A percentile compares a stretch with the other conserved stretches of the same genome.
Evolutionary conservation across 1,284 basidiomycete species (phyloP).

Genomic region (Moniliophthora roreri): DNA sequence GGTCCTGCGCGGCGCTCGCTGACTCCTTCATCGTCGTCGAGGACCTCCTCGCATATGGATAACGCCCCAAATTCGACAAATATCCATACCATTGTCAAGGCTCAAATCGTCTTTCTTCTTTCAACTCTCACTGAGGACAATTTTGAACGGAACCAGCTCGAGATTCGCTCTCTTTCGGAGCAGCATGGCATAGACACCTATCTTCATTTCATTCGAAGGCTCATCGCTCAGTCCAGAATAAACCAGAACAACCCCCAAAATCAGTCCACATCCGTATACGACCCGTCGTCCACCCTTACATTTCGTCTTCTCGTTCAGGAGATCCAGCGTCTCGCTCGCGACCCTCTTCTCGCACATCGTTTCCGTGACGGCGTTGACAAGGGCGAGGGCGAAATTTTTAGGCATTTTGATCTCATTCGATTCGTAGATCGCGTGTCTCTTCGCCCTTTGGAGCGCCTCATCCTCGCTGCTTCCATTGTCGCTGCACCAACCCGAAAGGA

Average conservation of each 20-base stretch:
- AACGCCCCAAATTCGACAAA: constrained; percentile 52
- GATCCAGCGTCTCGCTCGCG: constrained; percentile 80
- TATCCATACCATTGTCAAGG: constrained; percentile 78
- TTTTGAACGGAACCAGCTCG: constrained; percentile 87
- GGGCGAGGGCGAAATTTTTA: constrained; percentile 77
- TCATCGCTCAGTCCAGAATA: constrained; percentile 77
- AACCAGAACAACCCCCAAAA: constrained; percentile 45
- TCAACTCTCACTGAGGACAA: constrained; percentile 94
- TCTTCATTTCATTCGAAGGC: constrained; percentile 91
- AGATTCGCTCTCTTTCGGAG: constrained; percentile 90
- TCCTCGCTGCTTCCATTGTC: constrained; percentile 74
- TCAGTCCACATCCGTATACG: constrained; percentile 49
- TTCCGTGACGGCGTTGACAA: constrained; percentile 86
- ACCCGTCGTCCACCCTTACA: constrained; percentile 70
- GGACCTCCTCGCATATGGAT: constrained; percentile 64
- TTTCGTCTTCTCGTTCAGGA: constrained; percentile 86
- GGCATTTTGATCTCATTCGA: constrained; percentile 76
- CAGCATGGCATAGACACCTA: constrained; percentile 95
- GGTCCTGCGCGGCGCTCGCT: constrained; percentile 75
- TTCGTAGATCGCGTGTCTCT: constrained; percentile 78
- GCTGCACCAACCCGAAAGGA: constrained; percentile 70
- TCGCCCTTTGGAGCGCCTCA: constrained; percentile 75
- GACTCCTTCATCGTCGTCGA: constrained; percentile 62
- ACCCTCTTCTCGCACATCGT: constrained; percentile 83
- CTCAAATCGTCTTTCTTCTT: constrained; percentile 91